Percentiles rank a stretch among this genome's conserved stretches.
Conservation (phyloP, 2,329 filamentous ascomycete genomes). For the Pseudogymnoascus sp. region DNA sequence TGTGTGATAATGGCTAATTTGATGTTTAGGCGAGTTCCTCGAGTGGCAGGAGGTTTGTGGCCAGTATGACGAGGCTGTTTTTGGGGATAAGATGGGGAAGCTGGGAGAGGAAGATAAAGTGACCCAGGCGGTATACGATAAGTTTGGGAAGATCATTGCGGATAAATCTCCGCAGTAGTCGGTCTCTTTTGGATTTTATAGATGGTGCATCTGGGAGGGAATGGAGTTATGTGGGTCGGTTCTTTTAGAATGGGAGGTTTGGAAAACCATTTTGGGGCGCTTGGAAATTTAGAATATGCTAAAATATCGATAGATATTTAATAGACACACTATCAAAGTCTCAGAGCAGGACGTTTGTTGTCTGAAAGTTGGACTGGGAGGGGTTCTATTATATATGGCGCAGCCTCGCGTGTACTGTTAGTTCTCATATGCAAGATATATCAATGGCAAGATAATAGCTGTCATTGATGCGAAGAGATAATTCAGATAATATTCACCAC, state of each 20-base stretch:
- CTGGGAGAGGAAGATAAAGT: conserved; percentile 33
- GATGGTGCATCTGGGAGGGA: not conserved
- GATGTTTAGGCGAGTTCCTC: conserved; percentile 36
- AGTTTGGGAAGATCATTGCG: conserved; percentile 33
- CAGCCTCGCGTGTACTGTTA: not conserved
- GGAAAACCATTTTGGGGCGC: not conserved
- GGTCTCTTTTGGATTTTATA: not conserved
- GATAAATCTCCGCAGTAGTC: conserved; percentile 19
- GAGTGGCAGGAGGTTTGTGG: conserved; percentile 43
- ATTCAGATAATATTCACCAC: not conserved
- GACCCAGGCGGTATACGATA: conserved; percentile 34
- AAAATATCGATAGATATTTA: not conserved
- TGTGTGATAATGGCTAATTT: not conserved
- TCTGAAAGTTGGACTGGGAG: not conserved
- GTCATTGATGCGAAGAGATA: not conserved
- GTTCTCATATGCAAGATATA: not conserved
- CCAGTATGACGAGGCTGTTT: conserved; percentile 39
- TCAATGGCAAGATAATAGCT: not conserved
- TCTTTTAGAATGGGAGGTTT: not conserved
- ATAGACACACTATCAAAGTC: not conserved
- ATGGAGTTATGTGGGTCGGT: not conserved
- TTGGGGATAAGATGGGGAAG: conserved; percentile 40
- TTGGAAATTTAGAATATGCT: not conserved
- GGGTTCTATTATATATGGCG: not conserved
- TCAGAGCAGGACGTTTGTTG: not conserved